Evolutionary conservation across 2,329 filamentous ascomycete genomes (phyloP), one percentile per base, ranked within the genome.

Genomic region (Blumeria graminis): DNA sequence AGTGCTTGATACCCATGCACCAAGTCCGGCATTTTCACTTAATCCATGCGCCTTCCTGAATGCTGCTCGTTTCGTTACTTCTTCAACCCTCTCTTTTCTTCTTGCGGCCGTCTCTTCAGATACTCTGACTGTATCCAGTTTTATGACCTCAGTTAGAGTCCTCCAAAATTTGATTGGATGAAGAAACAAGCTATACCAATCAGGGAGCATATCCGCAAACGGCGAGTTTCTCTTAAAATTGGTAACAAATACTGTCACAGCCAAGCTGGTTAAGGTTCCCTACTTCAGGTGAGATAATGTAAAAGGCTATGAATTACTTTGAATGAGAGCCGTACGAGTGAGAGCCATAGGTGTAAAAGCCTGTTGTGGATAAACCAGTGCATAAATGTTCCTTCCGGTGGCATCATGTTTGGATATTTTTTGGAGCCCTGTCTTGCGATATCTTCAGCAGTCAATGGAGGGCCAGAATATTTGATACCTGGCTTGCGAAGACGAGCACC

Each of bases 321-420:
- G 18, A 45, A n/a, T 32, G 16, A 18, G 7, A 22, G 6, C 14
- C 76, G 58, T 74, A 94, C 87, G 73, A 95, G 74, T 1, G 86
- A 85, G 67, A 98, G 89, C 68, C 77, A 83, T 33, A 86, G 69
- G 69, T 98, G 90, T 57, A 96, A 77, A 57, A 71, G 71, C 58
- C 77, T 76, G 67, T 79, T 90, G 62, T 86, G 81, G 67, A 94
- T 74, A 68, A 96, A 89, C 78, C 83, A 89, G 68, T 90, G 77
- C 70, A 85, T 76, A 69, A 86, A 87, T 0, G 84, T 86, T 6
- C 87, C 86, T 65, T 83, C 74, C 0, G 88, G 81, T 51, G 90
- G 84, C 75, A 94, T 88, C 76, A 93, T 81, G 63, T 89, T 82
- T 1, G 92, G 92, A 67, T 96, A 96, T 61, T 84, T 73, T 68